Conservation (phyloP, 2,329 filamentous ascomycete species). For the Colletotrichum ledebouriae region DNA sequence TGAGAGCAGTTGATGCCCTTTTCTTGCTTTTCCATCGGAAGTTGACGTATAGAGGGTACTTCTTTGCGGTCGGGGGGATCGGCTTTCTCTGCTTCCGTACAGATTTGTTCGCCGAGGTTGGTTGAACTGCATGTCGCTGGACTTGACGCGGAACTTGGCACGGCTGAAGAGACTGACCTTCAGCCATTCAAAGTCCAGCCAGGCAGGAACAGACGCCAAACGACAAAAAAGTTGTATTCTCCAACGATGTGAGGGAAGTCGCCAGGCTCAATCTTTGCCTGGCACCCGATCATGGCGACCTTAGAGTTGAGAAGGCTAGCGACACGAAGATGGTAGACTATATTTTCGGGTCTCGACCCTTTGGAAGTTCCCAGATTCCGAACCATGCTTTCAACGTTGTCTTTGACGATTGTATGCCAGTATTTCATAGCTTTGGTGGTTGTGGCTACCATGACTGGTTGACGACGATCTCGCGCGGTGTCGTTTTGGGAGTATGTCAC, state of each 20-base stretch:
- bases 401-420: no score
- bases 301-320: no score
- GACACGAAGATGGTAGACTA: no score
- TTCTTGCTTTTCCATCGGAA: slow-evolving; percentile 34
- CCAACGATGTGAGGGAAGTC: slow-evolving; percentile 40
- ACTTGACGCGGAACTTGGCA: slow-evolving; percentile 40
- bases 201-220: slow-evolving; percentile 44
- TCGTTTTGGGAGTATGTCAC: no score
- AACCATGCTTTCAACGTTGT: no score
- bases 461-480: no score
- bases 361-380: no score
- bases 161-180: slow-evolving; percentile 35
- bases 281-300: no score
- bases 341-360: no score
- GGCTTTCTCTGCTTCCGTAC: slow-evolving; percentile 26
- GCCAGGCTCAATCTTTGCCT: no score
- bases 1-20: slow-evolving; percentile 20
- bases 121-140: slow-evolving; percentile 40
- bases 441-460: no score
- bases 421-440: no score
- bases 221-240: slow-evolving; percentile 43
- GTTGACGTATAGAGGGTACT: slow-evolving; percentile 19
- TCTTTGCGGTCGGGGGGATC: slow-evolving; percentile 21
- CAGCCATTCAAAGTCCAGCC: slow-evolving; percentile 43
- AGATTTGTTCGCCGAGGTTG: slow-evolving; percentile 29